Evolutionary conservation across 179 eudicot genomes (phyloP).

Genomic region (Gypsophila paniculata): DNA sequence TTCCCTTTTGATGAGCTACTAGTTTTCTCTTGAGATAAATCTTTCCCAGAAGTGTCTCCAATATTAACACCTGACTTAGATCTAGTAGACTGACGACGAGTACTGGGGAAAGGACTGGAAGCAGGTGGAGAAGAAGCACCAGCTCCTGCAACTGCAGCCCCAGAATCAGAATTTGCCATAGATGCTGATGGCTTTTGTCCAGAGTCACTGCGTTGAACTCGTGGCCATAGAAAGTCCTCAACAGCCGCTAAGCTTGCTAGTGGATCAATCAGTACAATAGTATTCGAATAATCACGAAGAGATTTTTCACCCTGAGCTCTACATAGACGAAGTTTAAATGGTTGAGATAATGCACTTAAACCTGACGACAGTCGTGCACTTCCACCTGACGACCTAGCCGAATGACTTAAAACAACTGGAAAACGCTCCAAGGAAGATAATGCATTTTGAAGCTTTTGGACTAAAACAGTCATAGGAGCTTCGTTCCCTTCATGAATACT

Average conservation of each 20-base stretch:
- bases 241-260: conserved; percentile 94
- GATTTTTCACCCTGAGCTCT: conserved; percentile 90
- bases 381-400: conserved; percentile 74
- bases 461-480: conserved; percentile 63
- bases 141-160: conserved; percentile 51
- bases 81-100: conserved; percentile 74
- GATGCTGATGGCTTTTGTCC: conserved; percentile 68
- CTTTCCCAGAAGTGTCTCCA: conserved; percentile 56
- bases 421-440: conserved; percentile 90
- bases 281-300: conserved; percentile 94
- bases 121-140: conserved; percentile 62
- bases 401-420: conserved; percentile 86
- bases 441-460: conserved; percentile 92
- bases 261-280: conserved; percentile 93
- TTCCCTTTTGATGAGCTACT: conserved; percentile 73
- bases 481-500: conserved; percentile 39
- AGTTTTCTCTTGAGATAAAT: conserved; percentile 50
- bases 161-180: conserved; percentile 67
- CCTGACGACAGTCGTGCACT: conserved; percentile 85
- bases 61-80: conserved; percentile 65
- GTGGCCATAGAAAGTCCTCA: conserved; percentile 92
- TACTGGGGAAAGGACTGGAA: conserved; percentile 56
- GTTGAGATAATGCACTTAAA: conserved; percentile 81
- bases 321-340: conserved; percentile 89
- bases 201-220: conserved; percentile 82